Base-by-base conservation (phyloP, 495 filamentous ascomycete genomes). In the Penicillium atrosanguineum region DNA sequence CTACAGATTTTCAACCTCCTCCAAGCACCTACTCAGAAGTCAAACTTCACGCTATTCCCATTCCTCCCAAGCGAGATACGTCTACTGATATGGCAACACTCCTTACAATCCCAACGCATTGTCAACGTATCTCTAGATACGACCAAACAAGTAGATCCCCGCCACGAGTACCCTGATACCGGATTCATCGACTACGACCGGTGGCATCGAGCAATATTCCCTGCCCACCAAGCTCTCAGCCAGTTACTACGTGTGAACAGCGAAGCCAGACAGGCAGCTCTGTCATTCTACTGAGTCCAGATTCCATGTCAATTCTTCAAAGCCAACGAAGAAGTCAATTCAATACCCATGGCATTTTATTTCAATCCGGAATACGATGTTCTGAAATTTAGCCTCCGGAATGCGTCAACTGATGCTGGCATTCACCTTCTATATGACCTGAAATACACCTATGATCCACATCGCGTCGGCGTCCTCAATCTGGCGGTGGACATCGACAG, bases 51-150 rank as follows among this genome's bases (percentile, higher is more conserved):
- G 7, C 26, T 28, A 28, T 46, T 46, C 11, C 28, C 28, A 7
- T 36, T 36, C n/a, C 44, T 46, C 20, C 44, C 44, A 9, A 8
- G n/a, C 6, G 44, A 46, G n/a, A 46, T 46, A 11, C 44, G 44
- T 36, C 14, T 23, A 15, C 14, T 36, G 16, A 36, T 46, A 46
- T 46, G 44, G 44, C 16, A 46, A 15, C 20, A 20, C 34, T 26
- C 28, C 7, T 19, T 46, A 8, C 26, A 34, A 34, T 4, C 6
- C n/a, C 28, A 18, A 19, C 44, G 44, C 7, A 46, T 46, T 19
- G 34, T 46, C 28, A 16, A 19, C 9, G 16, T 46, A 28, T 4
- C 26, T 28, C 26, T 28, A 7, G 26, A 28, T 4, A 7, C 26
- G 4, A 4, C 4, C 26, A 28, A 4, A 28, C 26, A 28, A 28